Evolutionary conservation across 1,284 basidiomycete genomes (phyloP).

Genomic region (Rhodotorula sp.): DNA sequence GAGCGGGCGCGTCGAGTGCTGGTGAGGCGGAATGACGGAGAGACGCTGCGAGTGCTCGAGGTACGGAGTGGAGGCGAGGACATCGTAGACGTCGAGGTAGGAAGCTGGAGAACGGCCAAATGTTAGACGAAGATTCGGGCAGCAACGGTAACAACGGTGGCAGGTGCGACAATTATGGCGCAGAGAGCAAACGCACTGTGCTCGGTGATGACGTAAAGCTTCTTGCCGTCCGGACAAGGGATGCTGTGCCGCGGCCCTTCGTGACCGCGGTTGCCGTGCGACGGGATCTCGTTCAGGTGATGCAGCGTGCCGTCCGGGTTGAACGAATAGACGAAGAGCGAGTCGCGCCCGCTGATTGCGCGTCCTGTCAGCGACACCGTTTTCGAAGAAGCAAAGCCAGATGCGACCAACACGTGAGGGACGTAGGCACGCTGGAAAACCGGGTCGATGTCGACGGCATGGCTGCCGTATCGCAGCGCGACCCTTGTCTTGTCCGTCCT

Average conservation of each 20-base stretch:
- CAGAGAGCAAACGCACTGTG: constrained; percentile 38
- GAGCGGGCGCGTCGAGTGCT: constrained; percentile 21
- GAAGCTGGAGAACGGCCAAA: constrained; percentile 27
- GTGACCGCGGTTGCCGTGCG: constrained; percentile 46
- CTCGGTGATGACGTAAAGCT: constrained; percentile 50
- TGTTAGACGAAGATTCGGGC: background rate
- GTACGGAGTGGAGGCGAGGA: constrained; percentile 21
- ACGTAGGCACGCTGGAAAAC: constrained; percentile 43
- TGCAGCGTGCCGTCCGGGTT: constrained; percentile 20
- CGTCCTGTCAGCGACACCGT: background rate
- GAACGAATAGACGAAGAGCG: constrained; percentile 51
- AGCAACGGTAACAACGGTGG: background rate
- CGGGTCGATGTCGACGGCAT: constrained; percentile 42
- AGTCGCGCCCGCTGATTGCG: constrained; percentile 50
- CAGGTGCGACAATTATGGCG: background rate
- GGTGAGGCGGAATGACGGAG: constrained; percentile 38
- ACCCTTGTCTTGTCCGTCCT: constrained; percentile 44
- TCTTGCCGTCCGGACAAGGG: constrained; percentile 49
- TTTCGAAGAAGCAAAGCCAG: background rate
- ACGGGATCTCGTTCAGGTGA: constrained; percentile 42
- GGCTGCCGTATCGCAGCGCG: constrained; percentile 44
- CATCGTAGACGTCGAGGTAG: constrained; percentile 45
- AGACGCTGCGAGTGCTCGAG: constrained; percentile 40
- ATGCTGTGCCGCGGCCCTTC: constrained; percentile 53
- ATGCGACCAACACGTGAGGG: constrained; percentile 48